These are phyloP conservation scores for Avena eriantha DNA, from an alignment of 176 grass and related monocot genomes.

Conservation along the genomic window DNA sequence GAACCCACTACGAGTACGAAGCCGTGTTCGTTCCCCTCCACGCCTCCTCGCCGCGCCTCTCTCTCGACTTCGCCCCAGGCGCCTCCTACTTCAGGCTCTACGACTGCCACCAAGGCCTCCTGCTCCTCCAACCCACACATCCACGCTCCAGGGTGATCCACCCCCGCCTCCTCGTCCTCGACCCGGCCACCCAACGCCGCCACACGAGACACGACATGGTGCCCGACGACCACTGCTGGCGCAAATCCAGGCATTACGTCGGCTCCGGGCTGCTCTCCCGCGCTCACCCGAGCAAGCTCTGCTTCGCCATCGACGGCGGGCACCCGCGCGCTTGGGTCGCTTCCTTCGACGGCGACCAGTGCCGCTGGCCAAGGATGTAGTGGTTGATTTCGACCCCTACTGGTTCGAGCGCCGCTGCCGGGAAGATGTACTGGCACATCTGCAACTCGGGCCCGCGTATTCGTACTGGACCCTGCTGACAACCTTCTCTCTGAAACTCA, in stretches of 20 bases:
- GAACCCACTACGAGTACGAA: not conserved
- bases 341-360: not conserved
- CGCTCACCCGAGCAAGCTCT: not conserved
- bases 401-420: slow-evolving; percentile 22
- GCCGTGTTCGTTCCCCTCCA: not conserved
- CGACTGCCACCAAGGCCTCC: slow-evolving; percentile 26
- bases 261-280: slow-evolving; percentile 22
- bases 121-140: not conserved
- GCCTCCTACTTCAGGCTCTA: not conserved
- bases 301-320: slow-evolving; percentile 35
- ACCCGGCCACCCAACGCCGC: not conserved
- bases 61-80: not conserved
- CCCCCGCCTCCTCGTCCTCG: slow-evolving; percentile 8
- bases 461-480: slow-evolving; percentile 18
- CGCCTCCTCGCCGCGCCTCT: not conserved
- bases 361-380: not conserved
- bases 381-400: not conserved
- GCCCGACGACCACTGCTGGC: not conserved
- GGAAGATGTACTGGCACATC: slow-evolving; percentile 26
- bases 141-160: not conserved
- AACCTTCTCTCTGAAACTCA: no score
- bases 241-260: not conserved
- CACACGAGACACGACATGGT: not conserved
- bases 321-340: not conserved
- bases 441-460: not conserved